These are phyloP conservation scores for Sphaerulina musiva DNA, from an alignment of 2,329 filamentous ascomycete genomes.

Conservation along the genomic window DNA sequence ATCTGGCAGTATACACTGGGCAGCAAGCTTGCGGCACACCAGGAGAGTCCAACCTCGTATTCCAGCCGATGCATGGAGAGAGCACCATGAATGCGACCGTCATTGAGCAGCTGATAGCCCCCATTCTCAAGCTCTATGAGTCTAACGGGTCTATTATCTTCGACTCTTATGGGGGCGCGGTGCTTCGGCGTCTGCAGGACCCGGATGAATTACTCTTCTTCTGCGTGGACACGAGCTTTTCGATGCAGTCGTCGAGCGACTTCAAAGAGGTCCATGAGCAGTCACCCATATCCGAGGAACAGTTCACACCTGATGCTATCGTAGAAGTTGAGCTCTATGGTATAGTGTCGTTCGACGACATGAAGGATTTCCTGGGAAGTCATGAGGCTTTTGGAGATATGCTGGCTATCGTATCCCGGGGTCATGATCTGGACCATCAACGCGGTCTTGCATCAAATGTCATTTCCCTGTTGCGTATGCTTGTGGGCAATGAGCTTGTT, in stretches of 20 bases:
- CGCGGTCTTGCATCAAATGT: conserved; percentile 14
- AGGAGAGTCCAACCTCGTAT: conserved; percentile 33
- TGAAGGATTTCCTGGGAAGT: conserved; percentile 24
- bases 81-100: conserved; percentile 32
- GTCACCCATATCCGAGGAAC: conserved; percentile 9
- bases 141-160: conserved; percentile 34
- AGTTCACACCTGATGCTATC: conserved; percentile 1
- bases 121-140: conserved; percentile 30
- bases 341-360: conserved; percentile 19
- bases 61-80: conserved; percentile 31
- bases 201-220: conserved; percentile 36
- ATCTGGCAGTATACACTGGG: conserved; percentile 35
- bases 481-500: conserved; percentile 13
- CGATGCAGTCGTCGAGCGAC: conserved; percentile 30
- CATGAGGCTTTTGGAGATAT: conserved; percentile 31
- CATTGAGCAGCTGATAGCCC: conserved; percentile 33
- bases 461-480: conserved; percentile 18
- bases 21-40: conserved; percentile 30
- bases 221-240: conserved; percentile 33
- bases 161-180: conserved; percentile 31
- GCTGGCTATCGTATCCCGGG: conserved; percentile 23
- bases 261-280: conserved; percentile 30
- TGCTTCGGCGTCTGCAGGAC: conserved; percentile 24
- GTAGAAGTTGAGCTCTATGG: conserved; percentile 14
- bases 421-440: background rate